Conservation (phyloP, 2,329 filamentous ascomycete species). For the Talaromyces sp. region DNA sequence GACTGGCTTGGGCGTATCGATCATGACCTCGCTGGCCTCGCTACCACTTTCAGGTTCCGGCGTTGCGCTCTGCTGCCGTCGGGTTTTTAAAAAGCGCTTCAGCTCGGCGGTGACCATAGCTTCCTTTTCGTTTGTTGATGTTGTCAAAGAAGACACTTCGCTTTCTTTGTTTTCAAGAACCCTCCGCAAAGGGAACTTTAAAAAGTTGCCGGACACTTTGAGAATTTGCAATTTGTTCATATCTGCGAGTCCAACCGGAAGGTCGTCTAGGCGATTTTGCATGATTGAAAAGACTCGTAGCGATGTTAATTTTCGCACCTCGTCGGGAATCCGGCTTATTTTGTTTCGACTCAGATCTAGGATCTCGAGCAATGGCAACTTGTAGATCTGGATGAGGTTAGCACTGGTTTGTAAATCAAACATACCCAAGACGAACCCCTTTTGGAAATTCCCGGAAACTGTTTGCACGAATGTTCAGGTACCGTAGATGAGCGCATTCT, state of each 20-base stretch:
- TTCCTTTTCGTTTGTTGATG: constrained; percentile 57
- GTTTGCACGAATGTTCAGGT: constrained; percentile 47
- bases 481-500: constrained; percentile 44
- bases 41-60: constrained; percentile 43
- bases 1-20: constrained; percentile 71
- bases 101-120: constrained; percentile 56
- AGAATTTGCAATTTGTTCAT: constrained; percentile 86
- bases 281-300: constrained; percentile 85
- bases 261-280: constrained; percentile 77
- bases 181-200: constrained; percentile 71
- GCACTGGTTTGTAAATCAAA: constrained; percentile 3
- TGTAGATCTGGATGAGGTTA: constrained; percentile 63
- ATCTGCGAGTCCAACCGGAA: constrained; percentile 79
- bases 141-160: constrained; percentile 53
- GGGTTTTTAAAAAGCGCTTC: constrained; percentile 52
- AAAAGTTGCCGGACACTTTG: constrained; percentile 83
- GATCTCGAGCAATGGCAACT: constrained; percentile 82
- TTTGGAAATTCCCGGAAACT: constrained; percentile 57
- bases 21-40: constrained; percentile 59
- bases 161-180: constrained; percentile 62
- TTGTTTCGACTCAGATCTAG: constrained; percentile 88
- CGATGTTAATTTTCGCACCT: constrained; percentile 74
- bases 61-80: constrained; percentile 32
- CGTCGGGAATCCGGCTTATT: constrained; percentile 69
- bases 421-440: constrained; percentile 45